Evolutionary conservation across 495 filamentous ascomycete species (phyloP).

Genomic region (Aspergillus sparsus): DNA sequence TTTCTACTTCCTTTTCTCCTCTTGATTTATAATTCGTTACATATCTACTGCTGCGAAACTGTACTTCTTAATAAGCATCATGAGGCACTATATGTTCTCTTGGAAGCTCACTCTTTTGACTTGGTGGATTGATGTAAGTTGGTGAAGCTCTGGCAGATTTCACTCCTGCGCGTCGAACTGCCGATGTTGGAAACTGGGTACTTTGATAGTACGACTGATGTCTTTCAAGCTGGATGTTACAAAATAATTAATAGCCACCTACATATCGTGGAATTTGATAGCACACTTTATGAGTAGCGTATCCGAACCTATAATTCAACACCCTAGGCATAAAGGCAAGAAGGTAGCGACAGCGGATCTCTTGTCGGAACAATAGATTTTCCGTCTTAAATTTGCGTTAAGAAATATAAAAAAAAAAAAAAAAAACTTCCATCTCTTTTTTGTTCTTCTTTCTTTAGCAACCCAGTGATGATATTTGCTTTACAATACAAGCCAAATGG

Average conservation of each 20-base stretch:
- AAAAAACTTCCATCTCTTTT: too few relatives aligned
- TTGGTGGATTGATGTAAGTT: not conserved
- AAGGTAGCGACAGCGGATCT: too few relatives aligned
- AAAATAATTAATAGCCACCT: not conserved
- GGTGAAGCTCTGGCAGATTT: slow-evolving; percentile 15
- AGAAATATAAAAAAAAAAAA: too few relatives aligned
- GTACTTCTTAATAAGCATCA: too few relatives aligned
- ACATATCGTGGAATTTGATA: not conserved
- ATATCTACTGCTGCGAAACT: not conserved
- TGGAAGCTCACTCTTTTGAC: slow-evolving; percentile 5
- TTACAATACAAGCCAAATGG: too few relatives aligned
- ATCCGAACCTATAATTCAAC: too few relatives aligned
- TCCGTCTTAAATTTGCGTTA: too few relatives aligned
- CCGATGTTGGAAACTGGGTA: not conserved
- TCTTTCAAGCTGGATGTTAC: not conserved
- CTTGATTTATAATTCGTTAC: not conserved
- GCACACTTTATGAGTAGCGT: not conserved
- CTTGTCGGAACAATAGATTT: too few relatives aligned
- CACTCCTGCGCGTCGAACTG: not conserved
- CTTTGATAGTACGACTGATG: slow-evolving; percentile 4
- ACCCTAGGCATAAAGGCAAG: too few relatives aligned
- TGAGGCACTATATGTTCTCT: not conserved
- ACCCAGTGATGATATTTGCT: too few relatives aligned
- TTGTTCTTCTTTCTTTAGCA: too few relatives aligned
- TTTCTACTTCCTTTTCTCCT: not conserved